Conservation (phyloP, 2,329 filamentous ascomycete species). For the Alternaria tenuissima region DNA sequence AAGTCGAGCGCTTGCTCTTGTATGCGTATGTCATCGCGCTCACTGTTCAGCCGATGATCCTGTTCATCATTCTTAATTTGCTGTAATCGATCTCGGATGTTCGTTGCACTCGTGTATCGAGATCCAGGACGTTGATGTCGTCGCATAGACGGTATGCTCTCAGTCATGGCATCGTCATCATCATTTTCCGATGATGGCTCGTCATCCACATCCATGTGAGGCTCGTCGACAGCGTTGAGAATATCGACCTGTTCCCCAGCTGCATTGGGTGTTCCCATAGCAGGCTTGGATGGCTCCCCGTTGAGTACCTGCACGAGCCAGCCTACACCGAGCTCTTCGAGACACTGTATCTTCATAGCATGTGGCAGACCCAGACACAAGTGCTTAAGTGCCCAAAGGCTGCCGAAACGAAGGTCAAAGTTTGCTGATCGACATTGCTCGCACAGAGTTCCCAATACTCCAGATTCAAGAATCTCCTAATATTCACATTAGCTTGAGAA, state of each 20-base stretch:
- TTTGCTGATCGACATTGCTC: constrained; percentile 84
- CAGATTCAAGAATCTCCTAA: constrained; percentile 72
- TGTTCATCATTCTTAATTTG: constrained; percentile 69
- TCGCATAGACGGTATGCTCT: constrained; percentile 52
- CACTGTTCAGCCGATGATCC: constrained; percentile 71
- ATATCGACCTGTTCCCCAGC: constrained; percentile 68
- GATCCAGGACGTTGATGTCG: constrained; percentile 48
- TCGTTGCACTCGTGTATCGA: constrained; percentile 46
- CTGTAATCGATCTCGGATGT: constrained; percentile 52
- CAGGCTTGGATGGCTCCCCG: constrained; percentile 58
- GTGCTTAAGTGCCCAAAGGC: constrained; percentile 94
- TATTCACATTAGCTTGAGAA: constrained; percentile 18
- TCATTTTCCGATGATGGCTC: constrained; percentile 51
- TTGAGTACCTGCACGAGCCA: constrained; percentile 85
- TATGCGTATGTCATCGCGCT: constrained; percentile 81
- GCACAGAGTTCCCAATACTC: constrained; percentile 79
- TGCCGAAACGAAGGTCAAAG: constrained; percentile 80
- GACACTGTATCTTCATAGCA: constrained; percentile 76
- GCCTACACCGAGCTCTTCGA: constrained; percentile 77
- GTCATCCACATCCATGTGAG: constrained; percentile 53
- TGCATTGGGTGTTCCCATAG: constrained; percentile 66
- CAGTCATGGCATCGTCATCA: constrained; percentile 58
- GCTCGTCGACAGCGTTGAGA: constrained; percentile 61
- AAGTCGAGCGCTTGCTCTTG: constrained; percentile 93
- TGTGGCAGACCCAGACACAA: constrained; percentile 77